Evolutionary conservation across 129 eudicot genomes (phyloP), one percentile per base, ranked within the genome.

Genomic region (Flaveria trinervia): DNA sequence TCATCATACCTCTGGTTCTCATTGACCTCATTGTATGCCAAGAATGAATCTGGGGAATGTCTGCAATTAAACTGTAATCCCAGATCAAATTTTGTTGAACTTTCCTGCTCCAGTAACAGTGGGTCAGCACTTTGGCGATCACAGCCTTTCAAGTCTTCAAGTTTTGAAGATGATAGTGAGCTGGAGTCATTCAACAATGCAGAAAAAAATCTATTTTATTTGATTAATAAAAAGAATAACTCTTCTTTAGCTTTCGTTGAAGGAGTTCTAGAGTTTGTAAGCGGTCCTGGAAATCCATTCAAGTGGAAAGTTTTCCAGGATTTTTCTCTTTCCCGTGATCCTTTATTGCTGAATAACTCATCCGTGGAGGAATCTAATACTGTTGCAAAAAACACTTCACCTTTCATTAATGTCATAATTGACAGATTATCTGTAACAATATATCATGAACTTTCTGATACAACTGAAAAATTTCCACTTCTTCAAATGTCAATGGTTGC

Each of bases 231-330:
- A 70, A 91, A 89, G 85, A 95, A 84, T 52, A 89, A 79, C 30
- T 76, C 87, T 65, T 80, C 88, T 33, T 17, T 88, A 79, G 96
- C 97, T 88, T 95, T 95, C 77, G 83, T 83, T 65, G 94, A 95
- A 79, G 96, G 92, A 43, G 81, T 82, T 80, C 85, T 87, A 62
- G 99, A 95, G 84, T 82, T 89, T 77, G 92, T 92, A 62, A 83
- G 84, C 84, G 82, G 83, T 70, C 92, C 96, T 45, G 92, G 96
- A 75, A 87, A 85, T 91, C 87, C 89, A 52, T 91, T 95, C 74
- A 95, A 95, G 91, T 86, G 83, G 83, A 95, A 95, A 86, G 86
- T 89, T 7, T 85, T 95, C 57, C 79, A 50, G 55, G 83, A 83
- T 36, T 65, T 69, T 72, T 56, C 84, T 73, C 74, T 84, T 50